phyloP scores from a whole-genome alignment of 179 eudicot species.

The Drosera spatulata region DNA sequence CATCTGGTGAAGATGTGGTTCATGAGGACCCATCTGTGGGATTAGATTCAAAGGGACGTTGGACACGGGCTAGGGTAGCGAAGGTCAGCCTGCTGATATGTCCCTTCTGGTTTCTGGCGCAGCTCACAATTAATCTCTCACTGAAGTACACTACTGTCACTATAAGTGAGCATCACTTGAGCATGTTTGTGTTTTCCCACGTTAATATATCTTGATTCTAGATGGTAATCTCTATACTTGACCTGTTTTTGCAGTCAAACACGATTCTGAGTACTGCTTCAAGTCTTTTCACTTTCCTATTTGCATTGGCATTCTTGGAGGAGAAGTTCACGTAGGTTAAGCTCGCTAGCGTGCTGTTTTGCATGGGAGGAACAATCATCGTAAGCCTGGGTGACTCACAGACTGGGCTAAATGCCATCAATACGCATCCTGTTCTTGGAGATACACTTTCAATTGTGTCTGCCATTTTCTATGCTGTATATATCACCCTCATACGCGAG shows the following conservation, averaged over 20 bases:
- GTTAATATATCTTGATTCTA: neutral
- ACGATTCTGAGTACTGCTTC: slow-evolving; percentile 90
- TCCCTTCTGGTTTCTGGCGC: slow-evolving; percentile 96
- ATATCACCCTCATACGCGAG: slow-evolving; percentile 76
- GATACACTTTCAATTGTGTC: slow-evolving; percentile 66
- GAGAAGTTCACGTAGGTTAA: slow-evolving; percentile 91
- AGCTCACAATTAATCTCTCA: slow-evolving; percentile 77
- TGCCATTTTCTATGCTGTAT: slow-evolving; percentile 72
- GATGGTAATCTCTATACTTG: neutral
- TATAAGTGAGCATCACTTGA: slow-evolving; percentile 8
- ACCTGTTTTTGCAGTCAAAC: slow-evolving; percentile 57
- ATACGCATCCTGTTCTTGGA: slow-evolving; percentile 73
- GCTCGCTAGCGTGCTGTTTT: slow-evolving; percentile 75
- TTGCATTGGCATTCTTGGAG: slow-evolving; percentile 67
- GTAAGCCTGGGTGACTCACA: slow-evolving; percentile 81
- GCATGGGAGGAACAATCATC: slow-evolving; percentile 94
- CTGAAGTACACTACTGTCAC: slow-evolving; percentile 91
- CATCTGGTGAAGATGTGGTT: slow-evolving; percentile 3
- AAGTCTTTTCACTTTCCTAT: slow-evolving; percentile 88
- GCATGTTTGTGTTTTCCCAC: neutral
- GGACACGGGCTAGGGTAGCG: slow-evolving; percentile 83
- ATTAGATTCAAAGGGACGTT: slow-evolving; percentile 77
- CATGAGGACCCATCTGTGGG: slow-evolving; percentile 16
- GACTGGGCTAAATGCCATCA: slow-evolving; percentile 29
- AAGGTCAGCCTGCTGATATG: slow-evolving; percentile 79